Evolutionary conservation across 305 asterid species (phyloP), one percentile per base, ranked within the genome.

Genomic region (Rubia balearica): DNA sequence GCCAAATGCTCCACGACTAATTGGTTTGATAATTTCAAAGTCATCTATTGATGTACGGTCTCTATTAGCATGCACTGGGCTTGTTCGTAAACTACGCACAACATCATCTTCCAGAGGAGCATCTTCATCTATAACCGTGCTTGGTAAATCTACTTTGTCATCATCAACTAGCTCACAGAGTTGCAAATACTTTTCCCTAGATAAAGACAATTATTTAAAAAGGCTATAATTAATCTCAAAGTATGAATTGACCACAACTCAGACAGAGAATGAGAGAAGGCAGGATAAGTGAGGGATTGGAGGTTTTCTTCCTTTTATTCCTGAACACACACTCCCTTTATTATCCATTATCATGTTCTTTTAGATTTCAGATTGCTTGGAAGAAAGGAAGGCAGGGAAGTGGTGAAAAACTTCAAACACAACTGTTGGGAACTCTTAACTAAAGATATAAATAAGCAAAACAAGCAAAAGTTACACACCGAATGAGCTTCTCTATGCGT

Each of bases 1-100:
- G 70, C 99, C 99, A 81, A 95, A 95, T 77, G 99, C 99, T 65
- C 99, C 99, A 71, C 98, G 98, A 75, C 99, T 95, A 72, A 95
- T 95, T 71, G 98, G 99, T 85, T 90, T 92, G 74, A 95, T 92
- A 74, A 95, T 95, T 89, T 91, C 99, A 73, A 95, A 95, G 87
- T 92, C 96, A 81, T 95, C 99, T 74, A 95, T 95, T 16, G 99
- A 86, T 71, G 99, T 95, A 53, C 98, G 99, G 72, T 92, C 98
- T 82, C 85, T 95, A 71, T 80, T 81, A 71, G 96, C 77, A 90
- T 95, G 97, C 49, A 88, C 75, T 5, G 99, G 99, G 83, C 99
- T 95, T 73, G 94, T 91, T 77, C 99, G 83, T 76, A 95, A 84
- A 85, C 99, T 95, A 61, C 96, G 99, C 42, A 91, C 86, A 76